These are phyloP conservation scores for Hylodesmum podocarpum DNA, from an alignment of 306 rosid species.

Conservation along the genomic window DNA sequence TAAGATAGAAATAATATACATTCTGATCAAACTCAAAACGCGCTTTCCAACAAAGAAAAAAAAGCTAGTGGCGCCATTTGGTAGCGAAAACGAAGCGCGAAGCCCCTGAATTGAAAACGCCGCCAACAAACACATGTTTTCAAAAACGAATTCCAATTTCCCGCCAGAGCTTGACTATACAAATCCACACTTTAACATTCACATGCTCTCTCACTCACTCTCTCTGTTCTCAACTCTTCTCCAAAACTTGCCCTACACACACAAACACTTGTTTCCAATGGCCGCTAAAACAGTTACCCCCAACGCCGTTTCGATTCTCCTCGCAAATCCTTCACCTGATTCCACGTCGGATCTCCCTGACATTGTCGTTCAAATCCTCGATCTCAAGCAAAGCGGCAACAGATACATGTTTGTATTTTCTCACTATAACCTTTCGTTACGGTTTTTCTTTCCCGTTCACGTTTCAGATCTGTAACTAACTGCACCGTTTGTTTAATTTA, in stretches of 20 bases:
- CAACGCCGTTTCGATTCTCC: slow-evolving; percentile 55
- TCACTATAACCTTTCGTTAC: background rate
- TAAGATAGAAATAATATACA: too few species aligned
- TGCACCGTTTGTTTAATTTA: background rate
- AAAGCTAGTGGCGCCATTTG: background rate
- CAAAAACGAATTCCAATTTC: background rate
- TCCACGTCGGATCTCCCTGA: slow-evolving; percentile 56
- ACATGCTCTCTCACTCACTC: background rate
- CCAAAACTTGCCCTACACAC: background rate
- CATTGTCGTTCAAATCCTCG: slow-evolving; percentile 69
- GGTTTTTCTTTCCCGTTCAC: background rate
- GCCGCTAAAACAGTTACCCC: slow-evolving; percentile 45
- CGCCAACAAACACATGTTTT: background rate
- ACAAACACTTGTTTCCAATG: slow-evolving; percentile 43
- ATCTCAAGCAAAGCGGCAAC: slow-evolving; percentile 64
- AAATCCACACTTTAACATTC: background rate
- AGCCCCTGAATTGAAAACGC: background rate
- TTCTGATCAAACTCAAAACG: background rate
- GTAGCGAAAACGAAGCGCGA: slow-evolving; percentile 19
- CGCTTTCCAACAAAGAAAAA: background rate
- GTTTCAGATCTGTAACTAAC: background rate
- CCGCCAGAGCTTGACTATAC: slow-evolving; percentile 31
- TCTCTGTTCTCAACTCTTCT: background rate
- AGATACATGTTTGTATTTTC: slow-evolving; percentile 47
- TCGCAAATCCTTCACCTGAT: slow-evolving; percentile 66